Percentiles rank a stretch among this genome's conserved stretches.
Conservation (phyloP, 345 rosid genomes). For the Gynandropsis gynandra region DNA sequence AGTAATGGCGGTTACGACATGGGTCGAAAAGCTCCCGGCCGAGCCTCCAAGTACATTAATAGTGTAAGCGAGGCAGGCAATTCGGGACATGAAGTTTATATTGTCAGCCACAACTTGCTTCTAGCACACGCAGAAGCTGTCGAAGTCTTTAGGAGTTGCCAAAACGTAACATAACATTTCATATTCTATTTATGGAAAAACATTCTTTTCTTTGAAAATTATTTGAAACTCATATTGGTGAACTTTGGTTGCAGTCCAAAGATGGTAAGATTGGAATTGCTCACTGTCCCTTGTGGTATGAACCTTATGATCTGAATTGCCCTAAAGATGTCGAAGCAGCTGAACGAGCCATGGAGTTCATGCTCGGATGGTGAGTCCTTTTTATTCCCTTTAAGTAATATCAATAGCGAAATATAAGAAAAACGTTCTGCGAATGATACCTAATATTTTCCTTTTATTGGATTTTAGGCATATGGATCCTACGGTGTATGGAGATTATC, state of each 20-base stretch:
- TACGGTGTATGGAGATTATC: too few species aligned
- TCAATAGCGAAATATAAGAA: too few species aligned
- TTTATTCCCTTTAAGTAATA: not conserved
- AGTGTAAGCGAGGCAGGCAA: slow-evolving; percentile 21
- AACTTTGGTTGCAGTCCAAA: slow-evolving; percentile 15
- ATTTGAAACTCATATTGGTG: not conserved
- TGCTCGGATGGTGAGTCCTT: slow-evolving; percentile 24
- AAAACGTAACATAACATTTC: slow-evolving; percentile 7
- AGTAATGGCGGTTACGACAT: too few species aligned
- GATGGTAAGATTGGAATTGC: slow-evolving; percentile 29
- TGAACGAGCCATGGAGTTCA: slow-evolving; percentile 29
- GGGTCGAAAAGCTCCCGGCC: too few species aligned
- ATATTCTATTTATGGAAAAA: too few species aligned
- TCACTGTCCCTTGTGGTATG: slow-evolving; percentile 26
- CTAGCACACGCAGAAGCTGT: slow-evolving; percentile 28
- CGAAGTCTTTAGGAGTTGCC: slow-evolving; percentile 20
- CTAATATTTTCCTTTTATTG: too few species aligned
- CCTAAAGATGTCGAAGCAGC: slow-evolving; percentile 22
- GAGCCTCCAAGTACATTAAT: slow-evolving; percentile 16
- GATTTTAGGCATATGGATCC: slow-evolving; percentile 35
- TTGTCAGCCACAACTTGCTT: slow-evolving; percentile 24
- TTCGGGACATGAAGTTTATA: slow-evolving; percentile 26
- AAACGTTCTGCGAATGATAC: too few species aligned
- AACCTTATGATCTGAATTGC: slow-evolving; percentile 19
- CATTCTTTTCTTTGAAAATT: not conserved